phyloP scores from a whole-genome alignment of 2,329 filamentous ascomycete genomes.

The Sporothrix humicola region DNA sequence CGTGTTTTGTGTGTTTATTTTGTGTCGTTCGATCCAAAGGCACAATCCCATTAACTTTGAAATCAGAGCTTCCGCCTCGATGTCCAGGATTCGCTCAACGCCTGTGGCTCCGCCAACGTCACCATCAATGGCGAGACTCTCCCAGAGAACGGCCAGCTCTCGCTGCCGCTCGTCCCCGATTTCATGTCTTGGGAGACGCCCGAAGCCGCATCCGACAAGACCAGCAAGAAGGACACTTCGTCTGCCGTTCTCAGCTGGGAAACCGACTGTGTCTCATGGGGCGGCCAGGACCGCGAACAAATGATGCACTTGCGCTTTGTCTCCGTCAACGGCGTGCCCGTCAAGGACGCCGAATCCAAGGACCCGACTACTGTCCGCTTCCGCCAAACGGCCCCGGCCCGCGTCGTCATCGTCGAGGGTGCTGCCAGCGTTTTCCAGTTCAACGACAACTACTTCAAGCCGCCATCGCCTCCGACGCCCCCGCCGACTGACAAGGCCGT shows the following conservation, averaged over 20 bases:
- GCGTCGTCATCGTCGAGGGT: slow-evolving; percentile 52
- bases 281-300: slow-evolving; percentile 51
- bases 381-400: slow-evolving; percentile 52
- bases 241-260: slow-evolving; percentile 54
- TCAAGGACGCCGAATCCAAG: slow-evolving; percentile 42
- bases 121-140: slow-evolving; percentile 55
- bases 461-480: slow-evolving; percentile 15
- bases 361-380: slow-evolving; percentile 53
- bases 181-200: not conserved
- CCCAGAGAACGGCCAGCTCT: slow-evolving; percentile 51
- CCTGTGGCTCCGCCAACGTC: slow-evolving; percentile 55
- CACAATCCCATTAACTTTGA: not conserved
- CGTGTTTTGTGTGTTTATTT: not conserved
- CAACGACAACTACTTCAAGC: slow-evolving; percentile 29
- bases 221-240: slow-evolving; percentile 35
- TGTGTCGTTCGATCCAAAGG: not conserved
- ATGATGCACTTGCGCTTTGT: slow-evolving; percentile 53
- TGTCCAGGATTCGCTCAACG: slow-evolving; percentile 52
- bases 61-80: slow-evolving; percentile 51
- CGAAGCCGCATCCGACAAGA: slow-evolving; percentile 1
- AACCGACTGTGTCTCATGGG: slow-evolving; percentile 53
- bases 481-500: not conserved
- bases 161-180: slow-evolving; percentile 49
- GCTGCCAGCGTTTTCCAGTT: slow-evolving; percentile 45
- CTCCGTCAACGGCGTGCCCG: slow-evolving; percentile 50